phyloP scores from a whole-genome alignment of 129 eudicot genomes.

The Chrysanthemum lavandulifolium region DNA sequence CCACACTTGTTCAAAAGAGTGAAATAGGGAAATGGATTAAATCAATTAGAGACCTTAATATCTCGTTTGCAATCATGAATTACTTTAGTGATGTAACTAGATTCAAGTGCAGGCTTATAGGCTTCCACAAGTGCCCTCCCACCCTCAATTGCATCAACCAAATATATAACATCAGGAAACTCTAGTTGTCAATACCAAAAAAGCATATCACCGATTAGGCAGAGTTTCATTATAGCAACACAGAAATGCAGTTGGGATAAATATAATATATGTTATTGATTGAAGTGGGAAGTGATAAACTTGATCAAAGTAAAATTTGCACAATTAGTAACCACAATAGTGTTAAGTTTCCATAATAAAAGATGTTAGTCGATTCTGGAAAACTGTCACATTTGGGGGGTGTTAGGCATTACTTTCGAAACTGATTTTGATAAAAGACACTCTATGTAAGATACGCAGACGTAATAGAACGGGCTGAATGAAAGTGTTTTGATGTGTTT shows the following conservation, averaged over 20 bases:
- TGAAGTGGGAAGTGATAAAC: background rate
- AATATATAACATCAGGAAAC: constrained; percentile 81
- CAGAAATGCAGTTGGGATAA: background rate
- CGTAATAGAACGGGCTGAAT: too few species aligned
- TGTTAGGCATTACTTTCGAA: too few species aligned
- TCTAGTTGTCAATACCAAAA: constrained; percentile 51
- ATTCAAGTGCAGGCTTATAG: constrained; percentile 99
- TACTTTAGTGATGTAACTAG: constrained; percentile 90
- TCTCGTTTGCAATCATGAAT: constrained; percentile 99
- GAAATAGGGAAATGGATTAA: constrained; percentile 17
- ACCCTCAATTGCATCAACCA: constrained; percentile 84
- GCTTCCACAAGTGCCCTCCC: constrained; percentile 81
- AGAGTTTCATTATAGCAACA: background rate
- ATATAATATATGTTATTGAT: background rate
- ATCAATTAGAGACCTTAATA: constrained; percentile 79
- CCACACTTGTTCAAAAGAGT: background rate
- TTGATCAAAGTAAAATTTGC: background rate
- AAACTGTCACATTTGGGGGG: too few species aligned
- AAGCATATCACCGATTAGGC: background rate
- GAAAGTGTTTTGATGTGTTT: too few species aligned
- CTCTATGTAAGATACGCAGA: too few species aligned
- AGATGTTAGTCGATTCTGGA: too few species aligned
- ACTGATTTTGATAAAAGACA: too few species aligned
- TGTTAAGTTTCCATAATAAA: background rate
- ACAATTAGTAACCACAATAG: background rate